Evolutionary conservation across 108 stramenopile genomes (phyloP).

Genomic region (Poteriospumella lacustris): DNA sequence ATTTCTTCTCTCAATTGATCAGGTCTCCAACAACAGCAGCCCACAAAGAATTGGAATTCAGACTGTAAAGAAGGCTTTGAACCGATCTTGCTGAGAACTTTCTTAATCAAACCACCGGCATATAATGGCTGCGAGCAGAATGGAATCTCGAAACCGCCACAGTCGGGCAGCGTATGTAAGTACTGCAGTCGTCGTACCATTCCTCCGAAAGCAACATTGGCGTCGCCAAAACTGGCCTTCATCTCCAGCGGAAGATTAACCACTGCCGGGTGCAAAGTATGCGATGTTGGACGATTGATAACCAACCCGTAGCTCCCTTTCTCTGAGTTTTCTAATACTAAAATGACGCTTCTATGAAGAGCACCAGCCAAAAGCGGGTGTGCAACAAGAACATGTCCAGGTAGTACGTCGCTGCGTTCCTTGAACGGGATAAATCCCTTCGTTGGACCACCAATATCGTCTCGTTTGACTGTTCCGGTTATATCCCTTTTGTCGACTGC

Average conservation of each 20-base stretch:
- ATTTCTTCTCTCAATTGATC: not conserved
- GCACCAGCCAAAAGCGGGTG: constrained; percentile 3
- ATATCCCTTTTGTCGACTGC: too few species aligned
- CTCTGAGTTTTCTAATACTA: not conserved
- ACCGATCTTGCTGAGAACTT: not conserved
- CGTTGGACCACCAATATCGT: too few species aligned
- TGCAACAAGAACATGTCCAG: too few species aligned
- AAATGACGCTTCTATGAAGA: not conserved
- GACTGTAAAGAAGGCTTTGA: not conserved
- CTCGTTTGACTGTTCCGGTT: too few species aligned
- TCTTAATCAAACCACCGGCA: not conserved
- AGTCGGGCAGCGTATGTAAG: not conserved
- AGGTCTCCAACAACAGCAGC: constrained; percentile 9
- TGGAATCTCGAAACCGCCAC: constrained; percentile 7
- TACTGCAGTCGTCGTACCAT: constrained; percentile 18
- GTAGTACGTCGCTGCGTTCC: too few species aligned
- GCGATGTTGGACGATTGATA: not conserved
- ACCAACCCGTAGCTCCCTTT: not conserved
- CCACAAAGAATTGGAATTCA: constrained; percentile 19
- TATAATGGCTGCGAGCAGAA: not conserved
- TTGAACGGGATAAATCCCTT: too few species aligned
- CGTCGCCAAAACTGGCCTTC: not conserved
- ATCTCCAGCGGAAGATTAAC: constrained; percentile 13
- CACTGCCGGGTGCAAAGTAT: not conserved
- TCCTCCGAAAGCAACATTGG: constrained; percentile 4